phyloP scores from a whole-genome alignment of 1,284 basidiomycete genomes.

The Paramarasmius palmivorus region DNA sequence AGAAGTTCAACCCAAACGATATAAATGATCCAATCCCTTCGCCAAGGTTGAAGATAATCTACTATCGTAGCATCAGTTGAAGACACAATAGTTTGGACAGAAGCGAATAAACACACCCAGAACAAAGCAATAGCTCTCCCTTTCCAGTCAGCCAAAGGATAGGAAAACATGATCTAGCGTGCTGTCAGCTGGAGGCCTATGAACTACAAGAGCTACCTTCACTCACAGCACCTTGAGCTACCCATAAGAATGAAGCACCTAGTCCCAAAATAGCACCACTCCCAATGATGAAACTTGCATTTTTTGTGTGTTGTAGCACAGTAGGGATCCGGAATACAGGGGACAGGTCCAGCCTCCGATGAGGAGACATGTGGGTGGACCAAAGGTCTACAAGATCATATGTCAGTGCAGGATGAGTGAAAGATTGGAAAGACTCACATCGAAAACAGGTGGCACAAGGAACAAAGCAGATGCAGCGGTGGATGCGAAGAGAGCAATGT shows the following conservation, averaged over 20 bases:
- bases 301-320: constrained; percentile 27
- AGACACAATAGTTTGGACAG: too few species aligned
- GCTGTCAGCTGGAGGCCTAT: too few species aligned
- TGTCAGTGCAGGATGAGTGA: not conserved
- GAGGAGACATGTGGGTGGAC: constrained; percentile 24
- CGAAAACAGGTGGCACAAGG: constrained; percentile 26
- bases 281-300: constrained; percentile 27
- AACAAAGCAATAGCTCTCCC: constrained; percentile 27
- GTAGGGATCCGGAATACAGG: constrained; percentile 25
- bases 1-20: too few species aligned
- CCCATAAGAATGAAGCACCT: too few species aligned
- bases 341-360: constrained; percentile 27
- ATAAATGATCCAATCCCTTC: too few species aligned
- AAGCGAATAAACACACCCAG: constrained; percentile 23
- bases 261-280: constrained; percentile 27
- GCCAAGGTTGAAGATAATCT: too few species aligned
- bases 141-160: constrained; percentile 26
- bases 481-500: constrained; percentile 25
- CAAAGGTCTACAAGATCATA: constrained; percentile 19
- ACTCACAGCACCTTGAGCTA: too few species aligned
- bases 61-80: too few species aligned
- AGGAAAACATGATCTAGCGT: constrained; percentile 29
- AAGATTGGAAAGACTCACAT: too few species aligned
- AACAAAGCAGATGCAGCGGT: constrained; percentile 29
- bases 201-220: too few species aligned